These are phyloP conservation scores for Flaveria sonorensis DNA, from an alignment of 129 eudicot genomes.

Conservation along the genomic window DNA sequence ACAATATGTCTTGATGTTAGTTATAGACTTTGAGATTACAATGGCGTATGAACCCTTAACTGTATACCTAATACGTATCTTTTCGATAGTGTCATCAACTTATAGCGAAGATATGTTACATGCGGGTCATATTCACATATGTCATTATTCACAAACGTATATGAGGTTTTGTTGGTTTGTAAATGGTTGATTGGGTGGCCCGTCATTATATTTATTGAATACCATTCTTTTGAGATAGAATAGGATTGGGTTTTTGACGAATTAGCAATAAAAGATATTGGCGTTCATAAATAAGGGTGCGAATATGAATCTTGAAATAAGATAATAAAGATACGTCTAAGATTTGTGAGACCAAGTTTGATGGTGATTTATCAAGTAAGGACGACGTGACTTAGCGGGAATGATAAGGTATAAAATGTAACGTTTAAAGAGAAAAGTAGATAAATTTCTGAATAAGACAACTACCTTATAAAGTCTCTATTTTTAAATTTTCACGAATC, in stretches of 20 bases:
- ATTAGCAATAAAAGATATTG: neutral
- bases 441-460: neutral
- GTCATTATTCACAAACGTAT: constrained; percentile 23
- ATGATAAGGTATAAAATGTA: neutral
- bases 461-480: no score
- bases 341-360: constrained; percentile 16
- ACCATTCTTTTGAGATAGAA: constrained; percentile 23
- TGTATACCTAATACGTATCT: neutral
- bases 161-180: constrained; percentile 18
- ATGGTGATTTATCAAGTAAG: neutral
- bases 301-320: constrained; percentile 9
- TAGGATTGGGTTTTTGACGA: neutral
- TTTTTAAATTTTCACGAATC: no score
- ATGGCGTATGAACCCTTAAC: constrained; percentile 1
- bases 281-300: neutral
- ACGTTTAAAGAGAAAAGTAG: neutral
- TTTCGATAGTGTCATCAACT: neutral
- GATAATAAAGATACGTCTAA: constrained; percentile 15
- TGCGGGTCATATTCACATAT: constrained; percentile 25
- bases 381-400: neutral
- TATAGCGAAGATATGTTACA: neutral
- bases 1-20: neutral
- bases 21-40: neutral
- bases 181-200: constrained; percentile 25
- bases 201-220: constrained; percentile 21